Conservation (phyloP, 2,329 filamentous ascomycete species). For the Fusarium incarnatum region DNA sequence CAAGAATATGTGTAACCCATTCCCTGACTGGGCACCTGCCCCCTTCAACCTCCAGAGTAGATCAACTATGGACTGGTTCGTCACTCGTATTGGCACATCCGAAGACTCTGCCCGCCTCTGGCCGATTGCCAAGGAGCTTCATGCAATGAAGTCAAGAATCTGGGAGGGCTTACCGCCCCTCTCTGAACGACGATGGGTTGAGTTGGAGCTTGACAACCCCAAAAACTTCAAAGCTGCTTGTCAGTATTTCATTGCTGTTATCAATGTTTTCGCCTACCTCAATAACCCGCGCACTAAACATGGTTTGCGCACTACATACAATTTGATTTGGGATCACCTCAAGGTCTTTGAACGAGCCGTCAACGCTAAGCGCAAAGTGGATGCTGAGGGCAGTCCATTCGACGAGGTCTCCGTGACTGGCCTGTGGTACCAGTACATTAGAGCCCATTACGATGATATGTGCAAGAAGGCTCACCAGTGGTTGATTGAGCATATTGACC, state of each 20-base stretch:
- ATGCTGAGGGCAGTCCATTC: neutral
- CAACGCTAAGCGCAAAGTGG: constrained; percentile 32
- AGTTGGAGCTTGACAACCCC: constrained; percentile 36
- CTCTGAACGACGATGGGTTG: constrained; percentile 45
- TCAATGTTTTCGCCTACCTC: constrained; percentile 47
- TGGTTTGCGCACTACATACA: constrained; percentile 43
- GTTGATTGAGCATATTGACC: constrained; percentile 42
- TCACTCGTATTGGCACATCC: constrained; percentile 34
- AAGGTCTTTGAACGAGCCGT: constrained; percentile 42
- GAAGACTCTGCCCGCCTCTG: constrained; percentile 36
- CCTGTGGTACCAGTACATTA: constrained; percentile 46
- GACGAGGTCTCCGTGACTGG: constrained; percentile 31
- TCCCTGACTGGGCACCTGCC: constrained; percentile 43
- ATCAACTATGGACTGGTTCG: constrained; percentile 20
- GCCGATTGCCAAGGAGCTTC: constrained; percentile 44
- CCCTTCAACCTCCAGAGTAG: constrained; percentile 20
- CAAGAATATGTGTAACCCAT: constrained; percentile 20
- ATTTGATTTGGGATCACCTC: constrained; percentile 44
- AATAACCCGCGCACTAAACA: constrained; percentile 37
- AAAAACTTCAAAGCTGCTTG: constrained; percentile 44
- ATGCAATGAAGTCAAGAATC: constrained; percentile 47
- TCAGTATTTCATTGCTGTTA: constrained; percentile 34
- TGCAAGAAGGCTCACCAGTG: constrained; percentile 40
- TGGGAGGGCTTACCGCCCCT: constrained; percentile 48
- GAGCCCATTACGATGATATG: constrained; percentile 38